Base-by-base conservation (phyloP, 371 early-diverging fungal species). In the Mucor velutinosus region DNA sequence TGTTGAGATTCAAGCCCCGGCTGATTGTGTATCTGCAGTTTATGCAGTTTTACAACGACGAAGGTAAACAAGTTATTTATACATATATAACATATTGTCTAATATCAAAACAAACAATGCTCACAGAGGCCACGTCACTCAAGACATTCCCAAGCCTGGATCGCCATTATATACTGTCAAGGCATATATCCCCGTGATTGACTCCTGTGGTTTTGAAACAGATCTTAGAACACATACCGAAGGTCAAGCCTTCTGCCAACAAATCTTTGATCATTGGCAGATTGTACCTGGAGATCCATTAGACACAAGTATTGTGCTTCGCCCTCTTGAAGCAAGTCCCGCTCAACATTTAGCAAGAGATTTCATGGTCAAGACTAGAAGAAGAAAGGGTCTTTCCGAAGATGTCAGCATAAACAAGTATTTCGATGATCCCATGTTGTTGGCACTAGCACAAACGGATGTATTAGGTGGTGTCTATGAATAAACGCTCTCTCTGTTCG, bases 241-340 rank as follows among this genome's bases (percentile, higher is more conserved):
- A 72, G 99, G 99, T 4, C 94, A 95, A 80, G 98, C 98, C 7
- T 97, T 97, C 79, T 93, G 94, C 66, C 96, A 96, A 75, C 93
- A 94, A 75, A 90, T 92, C 77, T 98, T 98, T 84, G 95, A 96
- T 69, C 97, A 97, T 70, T 99, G 97, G 97, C 95, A 97, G 73
- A 87, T 93, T 62, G 98, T 99, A 11, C 99, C 99, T 23, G 99
- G 99, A 7, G 97, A 99, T 77, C 99, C 99, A 25, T 81, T 99
- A 33, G 97, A 97, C 77, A 92, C 92, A 72, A 83, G 83, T 10
- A 92, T 94, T 64, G 92, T 92, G 8, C 78, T 99, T 67, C 74
- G 92, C 57, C 97, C 98, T 19, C 76, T 99, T 56, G 98, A 99
- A 79, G 91, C 96, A 10, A 89, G 92, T 66, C 88, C 93, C 23